Evolutionary conservation across 2,329 filamentous ascomycete species (phyloP).

Genomic region (Bipolaris bicolor): DNA sequence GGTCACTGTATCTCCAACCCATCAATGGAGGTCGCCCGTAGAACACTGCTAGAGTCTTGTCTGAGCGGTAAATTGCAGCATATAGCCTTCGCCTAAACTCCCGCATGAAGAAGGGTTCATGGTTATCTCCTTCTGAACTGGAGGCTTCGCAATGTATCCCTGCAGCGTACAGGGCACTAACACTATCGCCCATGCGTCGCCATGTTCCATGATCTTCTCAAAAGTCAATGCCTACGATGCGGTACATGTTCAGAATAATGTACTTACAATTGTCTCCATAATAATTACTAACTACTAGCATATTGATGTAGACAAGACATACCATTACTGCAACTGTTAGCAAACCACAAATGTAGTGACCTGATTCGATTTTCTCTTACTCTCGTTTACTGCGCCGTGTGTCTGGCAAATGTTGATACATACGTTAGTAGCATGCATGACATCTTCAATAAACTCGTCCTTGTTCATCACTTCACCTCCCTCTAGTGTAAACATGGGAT

Average conservation of each 20-base stretch:
- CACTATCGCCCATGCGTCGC: constrained; percentile 40
- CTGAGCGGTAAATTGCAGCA: constrained; percentile 37
- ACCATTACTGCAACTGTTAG: constrained; percentile 34
- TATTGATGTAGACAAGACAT: constrained; percentile 40
- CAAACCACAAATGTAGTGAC: not conserved
- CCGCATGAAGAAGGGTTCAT: constrained; percentile 40
- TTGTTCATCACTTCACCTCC: constrained; percentile 39
- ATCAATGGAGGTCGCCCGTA: constrained; percentile 47
- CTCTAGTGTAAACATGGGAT: constrained; percentile 41
- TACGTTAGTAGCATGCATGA: constrained; percentile 44
- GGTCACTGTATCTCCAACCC: constrained; percentile 42
- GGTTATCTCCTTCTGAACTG: constrained; percentile 24
- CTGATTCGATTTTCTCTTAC: constrained; percentile 3
- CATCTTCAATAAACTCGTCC: constrained; percentile 42
- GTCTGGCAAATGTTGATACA: constrained; percentile 46
- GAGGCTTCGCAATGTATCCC: constrained; percentile 46
- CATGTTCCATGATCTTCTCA: constrained; percentile 43
- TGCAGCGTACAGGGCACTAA: constrained; percentile 38
- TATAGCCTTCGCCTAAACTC: constrained; percentile 41
- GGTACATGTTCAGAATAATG: not conserved
- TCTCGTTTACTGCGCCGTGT: constrained; percentile 45
- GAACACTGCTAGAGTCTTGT: constrained; percentile 45
- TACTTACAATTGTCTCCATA: constrained; percentile 46
- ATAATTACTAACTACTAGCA: constrained; percentile 41
- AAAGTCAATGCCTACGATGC: constrained; percentile 9